A percentile compares a stretch with the other conserved stretches of the same genome.
Evolutionary conservation across 345 rosid genomes (phyloP).

Genomic region (Noccaea caerulescens): DNA sequence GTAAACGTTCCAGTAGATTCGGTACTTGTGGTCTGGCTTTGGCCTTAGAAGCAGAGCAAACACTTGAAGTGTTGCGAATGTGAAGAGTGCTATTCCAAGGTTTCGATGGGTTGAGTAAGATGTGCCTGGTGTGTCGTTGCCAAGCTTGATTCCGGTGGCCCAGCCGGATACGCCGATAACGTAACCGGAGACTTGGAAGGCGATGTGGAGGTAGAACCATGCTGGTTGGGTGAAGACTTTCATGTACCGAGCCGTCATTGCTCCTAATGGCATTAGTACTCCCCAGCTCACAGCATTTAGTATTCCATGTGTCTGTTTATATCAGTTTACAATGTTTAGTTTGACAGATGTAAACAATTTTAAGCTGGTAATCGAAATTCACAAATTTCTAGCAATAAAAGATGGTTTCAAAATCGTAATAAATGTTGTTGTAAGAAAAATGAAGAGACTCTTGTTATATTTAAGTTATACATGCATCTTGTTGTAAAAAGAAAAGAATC

Average conservation of each 20-base stretch:
- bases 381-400: background rate
- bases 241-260: slow-evolving; percentile 76
- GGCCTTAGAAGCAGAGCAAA: slow-evolving; percentile 87
- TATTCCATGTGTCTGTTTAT: slow-evolving; percentile 75
- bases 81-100: slow-evolving; percentile 72
- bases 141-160: slow-evolving; percentile 83
- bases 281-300: slow-evolving; percentile 95
- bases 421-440: too few relatives aligned
- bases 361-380: background rate
- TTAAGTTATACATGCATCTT: too few relatives aligned
- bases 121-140: slow-evolving; percentile 55
- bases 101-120: slow-evolving; percentile 57
- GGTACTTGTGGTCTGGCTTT: slow-evolving; percentile 81
- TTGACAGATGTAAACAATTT: background rate
- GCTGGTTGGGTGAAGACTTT: slow-evolving; percentile 88
- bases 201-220: slow-evolving; percentile 85
- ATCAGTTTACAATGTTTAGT: slow-evolving; percentile 3
- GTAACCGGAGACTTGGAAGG: slow-evolving; percentile 77
- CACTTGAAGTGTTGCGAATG: slow-evolving; percentile 83
- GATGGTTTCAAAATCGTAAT: background rate
- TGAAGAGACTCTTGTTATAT: too few relatives aligned
- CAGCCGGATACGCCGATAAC: slow-evolving; percentile 79
- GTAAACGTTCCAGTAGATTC: slow-evolving; percentile 86
- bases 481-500: too few relatives aligned
- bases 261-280: slow-evolving; percentile 72